Evolutionary conservation across 805 yeast genomes (phyloP), one percentile per base, ranked within the genome.

Genomic region (Candida silvicultrix): DNA sequence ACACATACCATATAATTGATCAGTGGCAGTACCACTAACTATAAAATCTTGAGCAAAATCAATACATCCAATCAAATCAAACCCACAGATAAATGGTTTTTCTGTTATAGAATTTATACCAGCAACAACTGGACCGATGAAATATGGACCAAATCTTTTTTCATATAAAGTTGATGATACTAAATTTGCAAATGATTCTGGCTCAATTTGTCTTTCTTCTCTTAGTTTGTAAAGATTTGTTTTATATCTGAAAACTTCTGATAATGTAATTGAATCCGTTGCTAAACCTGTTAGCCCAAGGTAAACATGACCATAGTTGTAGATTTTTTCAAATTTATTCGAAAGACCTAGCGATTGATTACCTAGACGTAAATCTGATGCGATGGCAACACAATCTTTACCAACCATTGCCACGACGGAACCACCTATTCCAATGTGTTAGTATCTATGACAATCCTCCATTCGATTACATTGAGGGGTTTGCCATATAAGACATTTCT

Each of bases 341-440:
- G 97, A 74, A 41, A 94, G 80, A 46, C 98, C 97, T 21, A 94
- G 73, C 7, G 96, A 87, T 66, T 94, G 99, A 64, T 82, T 81
- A 20, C 99, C 99, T 51, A 94, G 73, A 60, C 98, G 83, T 62
- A 94, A 73, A 69, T 94, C 99, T 58, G 94, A 84, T 4, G 97
- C 99, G 59, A 94, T 89, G 28, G 98, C 99, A 46, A 94, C 90
- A 74, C 99, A 94, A 57, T 89, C 97, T 63, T 95, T 90, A 59
- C 99, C 99, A 22, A 84, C 84, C 99, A 94, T 94, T 53, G 99
- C 99, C 31, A 95, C 95, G 44, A 96, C 96, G 52, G 96, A 78
- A 69, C 99, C 99, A 70, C 97, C 89, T 65, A 31, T 15, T 23
- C 25, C 25, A 23, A 9, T 23, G 9, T n/a, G 25, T 23, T 23